phyloP scores from a whole-genome alignment of 106 monocot species.

The Posidonia australis region DNA sequence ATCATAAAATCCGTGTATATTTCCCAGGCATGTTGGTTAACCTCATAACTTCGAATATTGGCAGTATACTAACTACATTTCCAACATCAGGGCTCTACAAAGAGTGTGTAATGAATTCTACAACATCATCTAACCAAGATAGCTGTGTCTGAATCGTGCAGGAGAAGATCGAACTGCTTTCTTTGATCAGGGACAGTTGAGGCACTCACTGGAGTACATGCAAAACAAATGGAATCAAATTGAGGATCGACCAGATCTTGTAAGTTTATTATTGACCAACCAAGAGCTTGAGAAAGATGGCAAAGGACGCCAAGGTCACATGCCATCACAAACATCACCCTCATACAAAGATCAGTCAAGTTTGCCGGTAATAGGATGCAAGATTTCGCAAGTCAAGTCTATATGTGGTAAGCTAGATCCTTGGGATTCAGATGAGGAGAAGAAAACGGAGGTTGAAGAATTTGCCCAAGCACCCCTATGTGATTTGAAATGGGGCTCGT shows the following conservation, averaged over 20 bases:
- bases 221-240: constrained; percentile 31
- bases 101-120: not conserved
- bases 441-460: constrained; percentile 5
- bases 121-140: not conserved
- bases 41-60: not conserved
- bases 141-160: constrained; percentile 15
- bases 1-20: constrained; percentile 47
- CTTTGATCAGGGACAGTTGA: constrained; percentile 32
- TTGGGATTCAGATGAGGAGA: not conserved
- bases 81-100: too few species aligned
- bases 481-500: constrained; percentile 24
- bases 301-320: not conserved
- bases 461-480: not conserved
- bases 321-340: not conserved
- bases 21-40: constrained; percentile 57
- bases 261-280: constrained; percentile 10
- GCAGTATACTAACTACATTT: too few species aligned
- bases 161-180: constrained; percentile 26
- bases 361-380: not conserved
- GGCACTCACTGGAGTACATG: constrained; percentile 45
- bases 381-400: not conserved
- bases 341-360: not conserved
- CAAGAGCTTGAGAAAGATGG: not conserved
- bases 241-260: constrained; percentile 28
- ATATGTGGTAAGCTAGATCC: not conserved